Evolutionary conservation across 2,329 filamentous ascomycete genomes (phyloP), one percentile per base, ranked within the genome.

Genomic region (Pseudogymnoascus destructans): DNA sequence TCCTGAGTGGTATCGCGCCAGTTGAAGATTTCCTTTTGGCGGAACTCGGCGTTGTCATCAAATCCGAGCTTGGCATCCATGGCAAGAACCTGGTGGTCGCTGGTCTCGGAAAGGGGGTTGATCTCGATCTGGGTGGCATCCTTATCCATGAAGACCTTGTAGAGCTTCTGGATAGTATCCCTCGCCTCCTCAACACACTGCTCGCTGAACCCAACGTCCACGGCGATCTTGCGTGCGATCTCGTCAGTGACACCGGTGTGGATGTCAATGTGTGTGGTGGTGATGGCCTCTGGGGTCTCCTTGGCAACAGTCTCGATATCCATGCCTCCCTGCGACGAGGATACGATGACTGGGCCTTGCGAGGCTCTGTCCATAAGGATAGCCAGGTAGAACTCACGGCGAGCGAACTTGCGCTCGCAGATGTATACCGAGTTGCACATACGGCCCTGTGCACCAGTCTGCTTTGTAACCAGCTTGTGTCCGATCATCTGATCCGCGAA

Each of bases 51-150:
- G 73, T 98, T 98, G 81, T 98, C 93, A 73, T 98, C 93, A 73
- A 98, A 98, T 70, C 85, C 87, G 69, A 98, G 89, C 80, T 98
- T 98, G 74, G 93, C 93, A 73, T 98, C 93, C 93, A 98, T 98
- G 77, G 90, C 95, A 70, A 98, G 82, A 59, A 98, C 93, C 77
- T 95, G 82, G 81, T 97, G 92, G 76, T 98, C 93, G 58, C 88
- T 95, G 63, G 93, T 98, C 81, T 98, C 93, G 58, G 90, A 95
- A 55, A 98, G 84, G 63, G 93, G 93, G 82, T 98, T 98, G 79
- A 98, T 98, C 79, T 98, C 93, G 70, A 98, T 97, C 79, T 98
- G 93, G 62, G 93, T 98, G 60, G 92, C 89, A 75, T 98, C 93
- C 78, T 89, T 95, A 79, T 98, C 93, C 78, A 87, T 84, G 81